Conservation (phyloP, 139 green algal genomes). For the Tetraselmis striata region DNA sequence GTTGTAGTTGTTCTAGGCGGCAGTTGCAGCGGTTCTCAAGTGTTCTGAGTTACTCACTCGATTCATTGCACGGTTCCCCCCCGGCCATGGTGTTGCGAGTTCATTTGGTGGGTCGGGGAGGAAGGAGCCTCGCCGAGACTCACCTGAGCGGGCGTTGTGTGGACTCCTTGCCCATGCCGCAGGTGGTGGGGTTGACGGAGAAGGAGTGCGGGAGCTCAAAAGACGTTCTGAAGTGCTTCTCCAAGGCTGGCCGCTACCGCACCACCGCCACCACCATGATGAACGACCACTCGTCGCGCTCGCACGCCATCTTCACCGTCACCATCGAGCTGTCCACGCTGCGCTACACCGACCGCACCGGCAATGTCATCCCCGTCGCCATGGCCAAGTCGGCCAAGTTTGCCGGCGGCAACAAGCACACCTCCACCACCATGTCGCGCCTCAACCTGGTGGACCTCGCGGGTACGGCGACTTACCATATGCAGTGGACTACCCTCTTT, state of each 20-base stretch:
- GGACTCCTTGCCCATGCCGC: too few species aligned
- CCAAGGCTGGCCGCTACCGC: constrained; percentile 49
- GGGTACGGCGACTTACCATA: too few species aligned
- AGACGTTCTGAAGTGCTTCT: constrained; percentile 48
- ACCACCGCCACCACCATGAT: constrained; percentile 50
- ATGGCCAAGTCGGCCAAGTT: background rate
- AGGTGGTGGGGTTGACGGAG: constrained; percentile 48
- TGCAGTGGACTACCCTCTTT: too few species aligned
- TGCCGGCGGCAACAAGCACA: background rate
- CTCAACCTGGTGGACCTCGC: constrained; percentile 64
- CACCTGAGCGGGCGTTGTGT: too few species aligned
- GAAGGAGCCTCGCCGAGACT: too few species aligned
- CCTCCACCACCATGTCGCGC: background rate
- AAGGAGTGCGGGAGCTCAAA: constrained; percentile 20
- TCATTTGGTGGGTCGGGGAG: too few species aligned
- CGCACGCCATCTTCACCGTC: constrained; percentile 66
- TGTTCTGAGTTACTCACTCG: too few species aligned
- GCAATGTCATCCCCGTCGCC: background rate
- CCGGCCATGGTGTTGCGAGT: too few species aligned
- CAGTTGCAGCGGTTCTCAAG: too few species aligned
- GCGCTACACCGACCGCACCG: background rate
- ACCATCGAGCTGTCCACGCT: constrained; percentile 24
- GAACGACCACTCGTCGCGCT: constrained; percentile 58
- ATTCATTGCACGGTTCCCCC: too few species aligned
- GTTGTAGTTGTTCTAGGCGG: too few species aligned